phyloP scores from a whole-genome alignment of 306 rosid species.

The Echinosophora koreensis region DNA sequence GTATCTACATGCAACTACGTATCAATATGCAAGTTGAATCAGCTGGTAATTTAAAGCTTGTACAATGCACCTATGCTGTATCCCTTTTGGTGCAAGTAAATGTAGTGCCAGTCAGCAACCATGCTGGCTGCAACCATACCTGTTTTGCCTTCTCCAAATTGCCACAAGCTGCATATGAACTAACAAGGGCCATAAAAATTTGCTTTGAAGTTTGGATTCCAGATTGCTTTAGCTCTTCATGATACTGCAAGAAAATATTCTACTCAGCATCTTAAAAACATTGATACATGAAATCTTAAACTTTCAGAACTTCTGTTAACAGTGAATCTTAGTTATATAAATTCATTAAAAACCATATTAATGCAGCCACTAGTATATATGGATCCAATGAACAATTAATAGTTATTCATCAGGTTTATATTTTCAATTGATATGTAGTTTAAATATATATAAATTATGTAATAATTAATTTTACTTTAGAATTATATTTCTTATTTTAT shows the following conservation, averaged over 20 bases:
- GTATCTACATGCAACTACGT: conserved; percentile 24
- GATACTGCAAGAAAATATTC: conserved; percentile 64
- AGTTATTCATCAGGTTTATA: neutral
- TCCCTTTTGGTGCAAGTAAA: conserved; percentile 17
- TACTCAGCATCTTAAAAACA: conserved; percentile 48
- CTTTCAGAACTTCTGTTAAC: conserved; percentile 25
- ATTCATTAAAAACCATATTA: conserved; percentile 23
- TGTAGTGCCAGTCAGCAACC: neutral
- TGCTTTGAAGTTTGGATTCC: conserved; percentile 56
- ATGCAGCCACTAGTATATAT: conserved; percentile 20
- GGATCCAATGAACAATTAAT: conserved; percentile 20
- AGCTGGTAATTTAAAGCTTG: conserved; percentile 18
- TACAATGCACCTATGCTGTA: conserved; percentile 15
- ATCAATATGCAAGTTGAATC: conserved; percentile 18
- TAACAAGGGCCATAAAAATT: conserved; percentile 73
- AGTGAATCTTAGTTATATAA: conserved; percentile 26
- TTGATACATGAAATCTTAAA: conserved; percentile 29
- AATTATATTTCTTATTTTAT: too few species aligned
- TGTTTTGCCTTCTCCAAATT: conserved; percentile 86
- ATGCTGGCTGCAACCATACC: conserved; percentile 56
- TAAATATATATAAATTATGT: too few species aligned
- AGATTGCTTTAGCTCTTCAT: conserved; percentile 62
- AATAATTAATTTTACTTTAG: too few species aligned
- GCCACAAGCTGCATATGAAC: conserved; percentile 80
- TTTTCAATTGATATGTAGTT: too few species aligned